Conservation (phyloP, 2,329 filamentous ascomycete species). For the Fusarium sp. region DNA sequence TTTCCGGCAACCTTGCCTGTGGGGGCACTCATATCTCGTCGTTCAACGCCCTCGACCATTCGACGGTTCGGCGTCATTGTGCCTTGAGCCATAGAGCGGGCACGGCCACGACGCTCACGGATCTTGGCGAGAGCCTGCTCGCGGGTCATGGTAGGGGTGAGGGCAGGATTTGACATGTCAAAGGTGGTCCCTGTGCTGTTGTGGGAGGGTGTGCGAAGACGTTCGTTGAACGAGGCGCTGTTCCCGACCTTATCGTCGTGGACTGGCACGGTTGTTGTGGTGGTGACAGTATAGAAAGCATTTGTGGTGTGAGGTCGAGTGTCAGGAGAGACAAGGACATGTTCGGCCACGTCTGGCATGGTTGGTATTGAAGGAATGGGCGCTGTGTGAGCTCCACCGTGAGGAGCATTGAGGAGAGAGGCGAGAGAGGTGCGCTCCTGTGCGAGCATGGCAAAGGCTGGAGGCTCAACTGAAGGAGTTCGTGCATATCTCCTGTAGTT, state of each 20-base stretch:
- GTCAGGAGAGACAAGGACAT: conserved; percentile 37
- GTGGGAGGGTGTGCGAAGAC: conserved; percentile 58
- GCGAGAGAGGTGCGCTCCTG: conserved; percentile 68
- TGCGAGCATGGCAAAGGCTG: conserved; percentile 65
- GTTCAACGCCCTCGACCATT: conserved; percentile 62
- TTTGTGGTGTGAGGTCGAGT: conserved; percentile 59
- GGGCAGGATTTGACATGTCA: conserved; percentile 66
- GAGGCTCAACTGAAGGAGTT: conserved; percentile 72
- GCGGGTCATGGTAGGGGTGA: conserved; percentile 74
- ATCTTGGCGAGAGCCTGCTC: conserved; percentile 83
- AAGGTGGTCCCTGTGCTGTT: conserved; percentile 55
- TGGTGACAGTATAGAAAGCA: conserved; percentile 60
- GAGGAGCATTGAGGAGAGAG: conserved; percentile 69
- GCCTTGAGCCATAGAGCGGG: conserved; percentile 74
- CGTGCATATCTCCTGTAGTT: conserved; percentile 61
- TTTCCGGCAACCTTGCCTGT: conserved; percentile 47
- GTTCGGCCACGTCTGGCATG: conserved; percentile 40
- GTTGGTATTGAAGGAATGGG: conserved; percentile 55
- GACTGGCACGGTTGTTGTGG: conserved; percentile 64
- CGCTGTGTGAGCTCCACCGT: conserved; percentile 49
- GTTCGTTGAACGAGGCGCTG: conserved; percentile 57
- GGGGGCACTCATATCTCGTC: conserved; percentile 63
- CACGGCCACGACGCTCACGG: conserved; percentile 75
- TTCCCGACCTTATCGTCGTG: conserved; percentile 55
- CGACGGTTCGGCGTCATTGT: conserved; percentile 67